phyloP scores from a whole-genome alignment of 345 rosid species.

The Pistacia atlantica region DNA sequence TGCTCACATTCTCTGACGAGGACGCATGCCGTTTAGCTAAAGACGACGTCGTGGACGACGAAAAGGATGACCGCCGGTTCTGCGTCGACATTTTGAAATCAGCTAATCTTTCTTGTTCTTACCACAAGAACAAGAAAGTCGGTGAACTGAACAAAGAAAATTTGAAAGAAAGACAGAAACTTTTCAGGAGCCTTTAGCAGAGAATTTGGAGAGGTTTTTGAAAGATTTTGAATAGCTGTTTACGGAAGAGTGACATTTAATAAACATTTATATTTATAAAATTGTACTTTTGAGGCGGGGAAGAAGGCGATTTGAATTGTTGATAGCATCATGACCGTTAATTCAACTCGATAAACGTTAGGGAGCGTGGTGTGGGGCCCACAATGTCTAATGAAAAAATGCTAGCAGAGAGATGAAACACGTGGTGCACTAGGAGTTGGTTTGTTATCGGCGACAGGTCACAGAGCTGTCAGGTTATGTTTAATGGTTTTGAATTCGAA shows the following conservation, averaged over 20 bases:
- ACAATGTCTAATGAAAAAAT: not conserved
- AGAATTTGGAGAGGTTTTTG: not conserved
- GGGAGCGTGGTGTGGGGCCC: constrained; percentile 34
- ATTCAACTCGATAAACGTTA: constrained; percentile 30
- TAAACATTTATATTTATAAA: not conserved
- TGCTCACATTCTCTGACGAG: constrained; percentile 47
- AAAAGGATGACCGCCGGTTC: constrained; percentile 42
- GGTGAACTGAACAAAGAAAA: not conserved
- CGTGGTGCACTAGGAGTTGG: not conserved
- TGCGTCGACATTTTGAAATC: constrained; percentile 28
- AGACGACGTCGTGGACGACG: constrained; percentile 54
- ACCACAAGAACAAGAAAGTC: not conserved
- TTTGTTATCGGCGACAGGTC: constrained; percentile 17
- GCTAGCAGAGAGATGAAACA: not conserved
- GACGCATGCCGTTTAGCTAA: constrained; percentile 47
- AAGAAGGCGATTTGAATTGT: constrained; percentile 28
- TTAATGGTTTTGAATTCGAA: constrained; percentile 30
- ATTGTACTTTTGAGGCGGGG: constrained; percentile 24
- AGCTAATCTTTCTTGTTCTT: constrained; percentile 13
- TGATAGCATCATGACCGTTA: constrained; percentile 33
- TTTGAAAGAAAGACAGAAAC: not conserved
- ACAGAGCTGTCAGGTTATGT: constrained; percentile 16
- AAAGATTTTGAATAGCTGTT: not conserved
- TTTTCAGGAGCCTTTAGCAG: not conserved
- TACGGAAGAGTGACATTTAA: not conserved